Base-by-base conservation (phyloP, 2,329 filamentous ascomycete species). In the Aschersonia sp. region DNA sequence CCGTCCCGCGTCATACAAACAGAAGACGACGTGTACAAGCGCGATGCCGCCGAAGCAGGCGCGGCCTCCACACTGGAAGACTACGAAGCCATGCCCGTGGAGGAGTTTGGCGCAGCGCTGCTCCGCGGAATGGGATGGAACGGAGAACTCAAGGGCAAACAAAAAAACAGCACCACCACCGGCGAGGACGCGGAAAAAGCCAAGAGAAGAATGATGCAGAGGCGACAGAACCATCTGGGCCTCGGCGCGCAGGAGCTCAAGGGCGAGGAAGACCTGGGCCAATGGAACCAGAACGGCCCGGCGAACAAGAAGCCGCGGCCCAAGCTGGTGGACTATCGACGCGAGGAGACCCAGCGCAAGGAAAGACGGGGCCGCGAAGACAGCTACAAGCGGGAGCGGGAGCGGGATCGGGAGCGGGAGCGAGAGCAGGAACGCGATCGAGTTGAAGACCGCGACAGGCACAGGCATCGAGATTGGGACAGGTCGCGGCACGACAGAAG, bases 61-160 rank as follows among this genome's bases (percentile, higher is more conserved):
- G 84, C 87, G 29, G 73, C 78, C 32, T 82, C 87, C 4, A 85
- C 81, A 0, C 68, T 94, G 14, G 85, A 86, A 35, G 87, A 92
- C 57, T 97, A 97, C 66, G 83, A 85, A 50, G 81, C 83, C 10
- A 83, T 95, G 52, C 90, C 92, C 0, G 87, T 97, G 12, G 90
- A 96, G 55, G 88, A 96, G 56, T 98, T 97, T 54, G 92, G 92
- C 6, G 85, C 88, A 14, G 88, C 89, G 0, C 72, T 97, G 53
- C 73, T 98, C 37, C 80, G 89, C 33, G 88, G 89, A 8, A 96
- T 97, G 85, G 92, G 92, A 7, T 96, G 90, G 89, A 88, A 96
- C 70, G 83, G 67, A 63, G 76, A 79, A 47, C 69, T 73, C 51
- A 37, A 37, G 4, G 35, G 35, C 35, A 8, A 8, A 3, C 3